A percentile compares a stretch with the other conserved stretches of the same genome.
Evolutionary conservation across 1,284 basidiomycete species (phyloP).

Genomic region (Filobasidium uniguttulatum): DNA sequence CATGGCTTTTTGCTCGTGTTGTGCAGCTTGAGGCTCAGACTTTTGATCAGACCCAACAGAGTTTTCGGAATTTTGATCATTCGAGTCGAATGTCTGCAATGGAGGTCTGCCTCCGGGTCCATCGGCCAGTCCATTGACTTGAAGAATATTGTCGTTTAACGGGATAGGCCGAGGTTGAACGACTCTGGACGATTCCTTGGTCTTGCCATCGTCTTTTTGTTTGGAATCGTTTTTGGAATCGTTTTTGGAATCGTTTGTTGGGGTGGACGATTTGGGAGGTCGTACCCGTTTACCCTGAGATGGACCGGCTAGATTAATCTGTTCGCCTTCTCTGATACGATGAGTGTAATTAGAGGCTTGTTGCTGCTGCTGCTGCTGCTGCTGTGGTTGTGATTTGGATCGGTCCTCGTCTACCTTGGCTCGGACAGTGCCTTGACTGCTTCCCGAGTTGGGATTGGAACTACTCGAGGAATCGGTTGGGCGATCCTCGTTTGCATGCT

Average conservation of each 20-base stretch:
- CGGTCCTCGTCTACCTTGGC: background rate
- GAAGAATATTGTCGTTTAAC: background rate
- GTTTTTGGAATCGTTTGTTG: too few relatives aligned
- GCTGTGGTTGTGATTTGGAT: background rate
- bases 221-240: too few relatives aligned
- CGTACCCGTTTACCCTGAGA: background rate
- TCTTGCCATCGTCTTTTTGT: background rate
- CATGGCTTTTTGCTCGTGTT: background rate
- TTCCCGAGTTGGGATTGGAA: too few relatives aligned
- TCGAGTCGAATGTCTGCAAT: too few relatives aligned
- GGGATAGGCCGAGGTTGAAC: background rate
- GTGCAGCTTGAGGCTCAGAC: background rate
- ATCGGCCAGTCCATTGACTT: background rate
- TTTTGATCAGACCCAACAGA: too few relatives aligned
- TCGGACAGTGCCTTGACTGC: background rate
- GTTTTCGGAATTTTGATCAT: too few relatives aligned
- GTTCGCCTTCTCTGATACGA: background rate
- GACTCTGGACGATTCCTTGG: background rate
- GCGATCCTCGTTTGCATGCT: too few relatives aligned
- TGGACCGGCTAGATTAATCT: background rate
- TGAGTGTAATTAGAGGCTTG: too few relatives aligned
- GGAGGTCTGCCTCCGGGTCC: background rate
- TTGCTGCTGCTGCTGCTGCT: conserved; percentile 7
- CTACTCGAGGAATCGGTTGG: too few relatives aligned
- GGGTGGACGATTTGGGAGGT: background rate